These are phyloP conservation scores for Jaapia argillacea DNA, from an alignment of 768 basidiomycete genomes.

Conservation along the genomic window DNA sequence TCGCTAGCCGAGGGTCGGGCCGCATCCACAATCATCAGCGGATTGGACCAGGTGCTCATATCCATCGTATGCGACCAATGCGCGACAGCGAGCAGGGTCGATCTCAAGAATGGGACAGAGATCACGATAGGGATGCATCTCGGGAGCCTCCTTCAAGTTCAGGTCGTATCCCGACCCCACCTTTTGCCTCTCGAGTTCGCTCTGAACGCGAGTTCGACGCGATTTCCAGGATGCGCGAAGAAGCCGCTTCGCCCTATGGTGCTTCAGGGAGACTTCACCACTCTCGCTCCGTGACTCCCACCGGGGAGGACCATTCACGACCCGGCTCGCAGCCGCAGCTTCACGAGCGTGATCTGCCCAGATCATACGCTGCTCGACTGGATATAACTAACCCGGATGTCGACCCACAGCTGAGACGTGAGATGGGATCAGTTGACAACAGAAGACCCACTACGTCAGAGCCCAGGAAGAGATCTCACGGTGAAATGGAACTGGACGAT, in stretches of 20 bases:
- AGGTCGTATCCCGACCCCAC: not conserved
- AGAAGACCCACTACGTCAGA: not conserved
- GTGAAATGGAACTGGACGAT: not conserved
- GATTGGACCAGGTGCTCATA: conserved; percentile 49
- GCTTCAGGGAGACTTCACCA: not conserved
- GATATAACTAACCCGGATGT: no score
- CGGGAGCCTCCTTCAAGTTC: conserved; percentile 8
- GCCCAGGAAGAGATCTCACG: not conserved
- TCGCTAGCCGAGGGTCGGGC: conserved; percentile 15
- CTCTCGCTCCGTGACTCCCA: conserved; percentile 48
- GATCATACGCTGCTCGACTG: conserved; percentile 28
- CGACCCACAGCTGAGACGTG: not conserved
- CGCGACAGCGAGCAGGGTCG: conserved; percentile 21
- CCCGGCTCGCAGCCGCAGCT: conserved; percentile 42
- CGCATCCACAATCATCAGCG: conserved; percentile 60
- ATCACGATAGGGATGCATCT: conserved; percentile 11
- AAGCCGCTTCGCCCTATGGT: not conserved
- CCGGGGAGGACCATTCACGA: conserved; percentile 33
- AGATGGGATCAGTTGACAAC: not conserved
- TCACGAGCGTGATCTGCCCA: conserved; percentile 38
- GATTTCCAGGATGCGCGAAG: not conserved
- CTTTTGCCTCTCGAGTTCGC: not conserved
- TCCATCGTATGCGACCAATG: conserved; percentile 44
- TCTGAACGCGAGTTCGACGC: no score
- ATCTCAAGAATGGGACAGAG: conserved; percentile 14